Base-by-base conservation (phyloP, 2,329 filamentous ascomycete genomes). In the Thielaviopsis ethacetica region DNA sequence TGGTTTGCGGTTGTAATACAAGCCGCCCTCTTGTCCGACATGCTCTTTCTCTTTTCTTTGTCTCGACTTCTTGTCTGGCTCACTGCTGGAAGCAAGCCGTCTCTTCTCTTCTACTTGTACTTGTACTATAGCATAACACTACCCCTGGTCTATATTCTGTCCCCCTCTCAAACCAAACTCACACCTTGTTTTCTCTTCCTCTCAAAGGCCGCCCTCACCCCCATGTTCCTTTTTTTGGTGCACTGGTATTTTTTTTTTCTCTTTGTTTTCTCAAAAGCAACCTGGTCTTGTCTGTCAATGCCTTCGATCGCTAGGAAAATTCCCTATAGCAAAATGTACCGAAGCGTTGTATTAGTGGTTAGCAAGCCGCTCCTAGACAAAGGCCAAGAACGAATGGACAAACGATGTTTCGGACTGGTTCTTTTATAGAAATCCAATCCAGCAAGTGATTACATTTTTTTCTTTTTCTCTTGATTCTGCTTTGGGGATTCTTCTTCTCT, bases 401-500 rank as follows among this genome's bases (percentile, higher is more conserved):
- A 49, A 49, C 44, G 44, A 49, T 49, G 44, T 49, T 49, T 49
- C 44, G 44, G 44, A 49, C 44, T 49, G 21, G 44, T 21, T 49
- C 44, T 49, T 38, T 55, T 55, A 22, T 56, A 56, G 54, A 56
- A 56, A 50, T 38, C 17, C 44, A 50, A 24, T 15, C n/a, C n/a
- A n/a, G n/a, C n/a, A n/a, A 17, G 54, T 19, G 13, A 51, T 5
- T 30, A 41, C 5, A n/a, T 44, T 49, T 19, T 30, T 50, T 58
- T 30, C 38, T 7, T 22, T 44, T 55, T 54, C 44, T 57, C 57
- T 54, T 56, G 58, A 60, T 60, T 62, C 55, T 53, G 58, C 60
- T n/a, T n/a, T n/a, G n/a, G n/a, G n/a, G n/a, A n/a, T 24, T 53
- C 19, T 63, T 52, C 41, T 53, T 24, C 53, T 53, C 57, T 53